phyloP scores from a whole-genome alignment of 2,329 filamentous ascomycete genomes.

The Didymella pinodella region DNA sequence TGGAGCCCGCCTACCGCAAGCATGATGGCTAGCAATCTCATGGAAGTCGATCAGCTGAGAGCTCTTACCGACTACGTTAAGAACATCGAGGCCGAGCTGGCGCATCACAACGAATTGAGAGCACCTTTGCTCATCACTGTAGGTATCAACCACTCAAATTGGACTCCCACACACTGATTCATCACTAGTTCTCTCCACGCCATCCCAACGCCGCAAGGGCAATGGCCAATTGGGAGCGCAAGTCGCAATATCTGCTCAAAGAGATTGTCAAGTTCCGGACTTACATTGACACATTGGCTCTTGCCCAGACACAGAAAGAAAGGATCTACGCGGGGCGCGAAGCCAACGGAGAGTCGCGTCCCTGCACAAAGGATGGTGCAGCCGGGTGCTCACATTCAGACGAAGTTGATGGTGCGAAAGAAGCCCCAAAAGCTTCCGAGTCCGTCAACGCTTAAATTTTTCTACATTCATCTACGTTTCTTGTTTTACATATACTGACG shows the following conservation, averaged over 20 bases:
- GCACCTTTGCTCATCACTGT: conserved; percentile 84
- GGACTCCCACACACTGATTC: conserved; percentile 21
- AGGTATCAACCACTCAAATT: conserved; percentile 42
- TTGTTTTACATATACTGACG: conserved; percentile 39
- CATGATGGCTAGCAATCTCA: conserved; percentile 80
- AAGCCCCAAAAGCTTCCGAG: conserved; percentile 38
- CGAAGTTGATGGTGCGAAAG: conserved; percentile 48
- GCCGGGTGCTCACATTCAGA: conserved; percentile 19
- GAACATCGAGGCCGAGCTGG: conserved; percentile 84
- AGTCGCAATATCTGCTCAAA: conserved; percentile 86
- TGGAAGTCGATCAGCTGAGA: conserved; percentile 81
- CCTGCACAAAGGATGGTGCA: conserved; percentile 24
- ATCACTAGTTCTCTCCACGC: conserved; percentile 76
- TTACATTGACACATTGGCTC: conserved; percentile 85
- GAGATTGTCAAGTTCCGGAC: conserved; percentile 98
- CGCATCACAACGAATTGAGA: conserved; percentile 86
- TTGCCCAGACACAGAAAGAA: conserved; percentile 72
- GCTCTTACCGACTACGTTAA: conserved; percentile 80
- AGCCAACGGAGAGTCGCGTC: conserved; percentile 33
- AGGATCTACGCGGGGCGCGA: conserved; percentile 68
- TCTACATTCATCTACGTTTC: conserved; percentile 17
- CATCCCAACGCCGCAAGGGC: conserved; percentile 82
- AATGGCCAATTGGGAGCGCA: conserved; percentile 97
- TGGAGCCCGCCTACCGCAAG: conserved; percentile 91
- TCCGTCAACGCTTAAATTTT: conserved; percentile 30